phyloP scores from a whole-genome alignment of 2,329 filamentous ascomycete genomes.

The Cercospora beticola region DNA sequence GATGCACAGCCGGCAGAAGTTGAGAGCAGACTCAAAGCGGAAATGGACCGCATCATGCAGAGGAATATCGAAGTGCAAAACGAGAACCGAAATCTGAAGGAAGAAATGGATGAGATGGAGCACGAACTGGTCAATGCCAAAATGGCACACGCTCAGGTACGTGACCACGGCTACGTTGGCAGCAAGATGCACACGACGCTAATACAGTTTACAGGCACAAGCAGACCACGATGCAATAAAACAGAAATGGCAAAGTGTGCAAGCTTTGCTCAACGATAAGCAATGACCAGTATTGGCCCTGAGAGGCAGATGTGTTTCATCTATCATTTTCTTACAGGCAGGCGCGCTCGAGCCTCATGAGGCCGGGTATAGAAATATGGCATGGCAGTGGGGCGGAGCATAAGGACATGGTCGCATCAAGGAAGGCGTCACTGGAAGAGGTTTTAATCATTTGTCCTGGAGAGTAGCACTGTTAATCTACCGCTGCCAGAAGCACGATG shows the following conservation, averaged over 20 bases:
- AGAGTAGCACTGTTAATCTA: not conserved
- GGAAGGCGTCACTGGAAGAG: not conserved
- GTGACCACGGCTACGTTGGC: conserved; percentile 32
- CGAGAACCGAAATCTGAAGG: conserved; percentile 83
- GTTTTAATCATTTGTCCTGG: not conserved
- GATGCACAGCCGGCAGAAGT: conserved; percentile 88
- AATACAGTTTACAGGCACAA: conserved; percentile 43
- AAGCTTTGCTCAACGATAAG: conserved; percentile 43
- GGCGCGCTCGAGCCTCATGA: not conserved
- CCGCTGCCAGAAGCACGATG: not conserved
- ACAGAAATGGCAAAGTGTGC: conserved; percentile 51
- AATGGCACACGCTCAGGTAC: conserved; percentile 91
- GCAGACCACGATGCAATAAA: conserved; percentile 50
- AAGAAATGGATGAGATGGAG: conserved; percentile 88
- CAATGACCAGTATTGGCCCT: conserved; percentile 2
- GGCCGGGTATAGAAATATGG: not conserved
- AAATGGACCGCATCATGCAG: conserved; percentile 90
- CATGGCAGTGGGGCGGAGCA: not conserved
- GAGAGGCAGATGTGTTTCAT: not conserved
- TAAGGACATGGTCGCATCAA: not conserved
- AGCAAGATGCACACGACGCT: not conserved
- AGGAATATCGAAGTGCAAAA: conserved; percentile 91
- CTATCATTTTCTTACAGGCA: not conserved
- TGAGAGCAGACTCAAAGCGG: conserved; percentile 70
- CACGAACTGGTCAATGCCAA: conserved; percentile 89